Evolutionary conservation across 768 basidiomycete genomes (phyloP), one percentile per base, ranked within the genome.

Genomic region (Mycena maculata): DNA sequence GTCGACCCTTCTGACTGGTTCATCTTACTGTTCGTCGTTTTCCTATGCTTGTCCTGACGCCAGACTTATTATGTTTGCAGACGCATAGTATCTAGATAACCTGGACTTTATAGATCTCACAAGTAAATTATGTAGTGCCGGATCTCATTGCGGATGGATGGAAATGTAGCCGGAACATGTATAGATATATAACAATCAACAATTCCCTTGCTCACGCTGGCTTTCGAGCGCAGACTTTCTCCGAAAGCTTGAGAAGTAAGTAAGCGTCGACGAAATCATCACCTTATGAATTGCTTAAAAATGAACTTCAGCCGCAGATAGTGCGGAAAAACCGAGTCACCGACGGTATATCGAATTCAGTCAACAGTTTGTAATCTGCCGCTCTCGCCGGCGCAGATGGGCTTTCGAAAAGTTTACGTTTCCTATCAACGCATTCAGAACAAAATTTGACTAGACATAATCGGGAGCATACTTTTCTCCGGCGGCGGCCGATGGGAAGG

Each of bases 401-500:
- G 68, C 92, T 93, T 57, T 91, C 89, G 71, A 89, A 92, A 3
- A 88, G 88, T 74, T 92, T 93, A 44, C 90, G 86, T 69, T 90
- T 89, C 77, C 94, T 95, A 68, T 28, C 45, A 70, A 54, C 8
- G 28, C 25, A 2, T 25, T 33, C 27, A 39, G 25, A 57, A 39
- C 18, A 6, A 23, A 45, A 11, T n/a, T n/a, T n/a, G 31, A 50
- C 36, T 38, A 27, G 53, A 59, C 55, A 54, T 50, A 54, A 68
- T 56, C 73, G 41, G 42, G n/a, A 31, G 82, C 89, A 59, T 72
- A 95, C 94, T 91, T 95, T 82, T 99, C 98, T 39, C 98, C 98
- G 20, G 96, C 97, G 25, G 98, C 98, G 27, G 92, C 89, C 39
- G 94, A 96, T 31, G 98, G 98, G 78, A 99, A 99, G 3, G 95